phyloP scores from a whole-genome alignment of 495 filamentous ascomycete species.

The Penicillium parvum region DNA sequence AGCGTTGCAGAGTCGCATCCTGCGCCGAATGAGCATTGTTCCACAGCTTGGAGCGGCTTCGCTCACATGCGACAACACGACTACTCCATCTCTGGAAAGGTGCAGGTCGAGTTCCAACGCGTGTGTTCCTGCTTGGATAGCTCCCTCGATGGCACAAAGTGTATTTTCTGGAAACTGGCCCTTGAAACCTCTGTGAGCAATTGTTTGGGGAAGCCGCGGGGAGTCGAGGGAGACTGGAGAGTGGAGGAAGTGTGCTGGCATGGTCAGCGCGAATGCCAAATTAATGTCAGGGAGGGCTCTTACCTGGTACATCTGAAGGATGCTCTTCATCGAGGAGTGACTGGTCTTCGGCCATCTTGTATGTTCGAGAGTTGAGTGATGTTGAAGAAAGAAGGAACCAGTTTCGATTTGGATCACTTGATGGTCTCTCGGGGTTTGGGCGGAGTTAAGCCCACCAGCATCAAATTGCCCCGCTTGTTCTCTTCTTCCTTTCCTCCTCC shows the following conservation, averaged over 20 bases:
- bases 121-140: slow-evolving; percentile 67
- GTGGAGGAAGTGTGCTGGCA: slow-evolving; percentile 16
- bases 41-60: background rate
- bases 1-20: slow-evolving; percentile 72
- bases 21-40: slow-evolving; percentile 30
- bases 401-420: background rate
- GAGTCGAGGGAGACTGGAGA: slow-evolving; percentile 3
- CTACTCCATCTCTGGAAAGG: slow-evolving; percentile 72
- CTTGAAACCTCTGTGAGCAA: slow-evolving; percentile 85
- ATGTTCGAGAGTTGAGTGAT: background rate
- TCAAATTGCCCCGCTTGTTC: background rate
- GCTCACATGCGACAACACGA: slow-evolving; percentile 78
- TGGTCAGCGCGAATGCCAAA: background rate
- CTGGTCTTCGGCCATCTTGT: slow-evolving; percentile 1
- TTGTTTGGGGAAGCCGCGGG: slow-evolving; percentile 56
- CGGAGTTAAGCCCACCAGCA: slow-evolving; percentile 10
- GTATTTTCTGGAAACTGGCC: slow-evolving; percentile 80
- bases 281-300: background rate
- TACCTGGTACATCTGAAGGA: slow-evolving; percentile 5
- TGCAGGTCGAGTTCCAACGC: slow-evolving; percentile 89
- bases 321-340: background rate
- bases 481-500: background rate
- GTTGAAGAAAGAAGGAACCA: too few species aligned
- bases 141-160: slow-evolving; percentile 68
- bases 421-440: slow-evolving; percentile 10